phyloP scores from a whole-genome alignment of 2,329 filamentous ascomycete species.

The Triangularia setosa region DNA sequence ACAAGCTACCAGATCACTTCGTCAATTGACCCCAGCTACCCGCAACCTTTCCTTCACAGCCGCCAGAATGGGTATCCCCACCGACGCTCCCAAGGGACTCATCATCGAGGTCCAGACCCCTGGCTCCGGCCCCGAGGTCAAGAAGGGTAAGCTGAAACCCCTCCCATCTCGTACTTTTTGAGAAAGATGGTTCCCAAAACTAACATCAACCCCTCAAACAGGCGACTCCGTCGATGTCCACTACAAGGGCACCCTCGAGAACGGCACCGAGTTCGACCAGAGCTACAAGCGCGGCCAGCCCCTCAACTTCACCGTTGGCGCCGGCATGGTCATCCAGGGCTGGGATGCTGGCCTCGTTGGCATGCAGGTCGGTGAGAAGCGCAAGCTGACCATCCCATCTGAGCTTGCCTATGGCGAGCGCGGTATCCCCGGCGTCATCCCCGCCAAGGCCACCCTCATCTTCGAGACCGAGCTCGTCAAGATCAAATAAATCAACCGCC shows the following conservation, averaged over 20 bases:
- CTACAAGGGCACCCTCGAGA: constrained; percentile 25
- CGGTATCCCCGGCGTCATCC: constrained; percentile 25
- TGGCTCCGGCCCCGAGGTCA: constrained; percentile 22
- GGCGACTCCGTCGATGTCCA: constrained; percentile 27
- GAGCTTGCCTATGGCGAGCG: constrained; percentile 24
- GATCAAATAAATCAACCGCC: constrained; percentile 19
- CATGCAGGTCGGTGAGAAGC: constrained; percentile 31
- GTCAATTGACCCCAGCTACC: constrained; percentile 12
- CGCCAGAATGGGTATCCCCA: constrained; percentile 25
- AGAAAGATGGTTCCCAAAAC: not conserved
- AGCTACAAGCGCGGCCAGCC: constrained; percentile 25
- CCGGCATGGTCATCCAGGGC: constrained; percentile 28
- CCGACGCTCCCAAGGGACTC: constrained; percentile 20
- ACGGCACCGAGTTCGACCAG: constrained; percentile 25
- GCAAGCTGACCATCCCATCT: constrained; percentile 27
- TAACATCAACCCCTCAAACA: constrained; percentile 1
- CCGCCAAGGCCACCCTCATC: constrained; percentile 26
- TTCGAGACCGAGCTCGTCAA: constrained; percentile 29
- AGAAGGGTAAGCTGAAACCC: constrained; percentile 21
- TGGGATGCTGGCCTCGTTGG: constrained; percentile 29
- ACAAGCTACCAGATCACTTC: constrained; percentile 10
- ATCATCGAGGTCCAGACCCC: constrained; percentile 20
- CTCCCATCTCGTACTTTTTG: not conserved
- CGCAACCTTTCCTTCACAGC: not conserved
- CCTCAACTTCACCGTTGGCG: constrained; percentile 33